Evolutionary conservation across 2,329 filamentous ascomycete species (phyloP).

Genomic region (Pseudonectria foliicola): DNA sequence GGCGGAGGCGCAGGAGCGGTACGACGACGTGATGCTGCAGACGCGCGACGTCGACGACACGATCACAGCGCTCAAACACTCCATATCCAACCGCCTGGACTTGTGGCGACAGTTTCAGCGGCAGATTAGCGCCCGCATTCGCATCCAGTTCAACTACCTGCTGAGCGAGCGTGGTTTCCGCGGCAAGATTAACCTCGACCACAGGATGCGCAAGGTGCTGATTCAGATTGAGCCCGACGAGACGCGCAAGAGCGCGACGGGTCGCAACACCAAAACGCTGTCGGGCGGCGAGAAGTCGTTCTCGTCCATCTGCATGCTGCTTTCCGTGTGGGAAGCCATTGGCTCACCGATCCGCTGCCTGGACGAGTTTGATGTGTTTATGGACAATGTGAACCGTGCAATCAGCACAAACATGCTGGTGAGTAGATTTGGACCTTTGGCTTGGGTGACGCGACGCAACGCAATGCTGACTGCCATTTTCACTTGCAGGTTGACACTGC

Average conservation of each 20-base stretch:
- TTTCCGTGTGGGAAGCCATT: slow-evolving; percentile 97
- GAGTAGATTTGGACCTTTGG: slow-evolving; percentile 34
- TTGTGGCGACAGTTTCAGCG: slow-evolving; percentile 79
- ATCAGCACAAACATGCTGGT: slow-evolving; percentile 92
- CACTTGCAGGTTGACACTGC: slow-evolving; percentile 66
- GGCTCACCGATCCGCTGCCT: slow-evolving; percentile 89
- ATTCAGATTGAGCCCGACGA: slow-evolving; percentile 67
- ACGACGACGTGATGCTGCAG: slow-evolving; percentile 36
- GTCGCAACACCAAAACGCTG: slow-evolving; percentile 81
- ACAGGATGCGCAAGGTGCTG: slow-evolving; percentile 65
- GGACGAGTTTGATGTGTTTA: slow-evolving; percentile 98
- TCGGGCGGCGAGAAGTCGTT: slow-evolving; percentile 98
- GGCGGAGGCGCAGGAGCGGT: slow-evolving; percentile 32
- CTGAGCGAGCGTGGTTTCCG: slow-evolving; percentile 85
- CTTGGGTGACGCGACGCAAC: background rate
- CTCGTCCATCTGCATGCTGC: slow-evolving; percentile 86
- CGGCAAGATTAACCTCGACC: slow-evolving; percentile 72
- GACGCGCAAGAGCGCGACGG: slow-evolving; percentile 61
- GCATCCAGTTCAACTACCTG: slow-evolving; percentile 80
- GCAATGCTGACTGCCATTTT: slow-evolving; percentile 3
- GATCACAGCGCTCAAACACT: slow-evolving; percentile 41
- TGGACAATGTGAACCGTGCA: slow-evolving; percentile 93
- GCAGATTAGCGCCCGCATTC: slow-evolving; percentile 77
- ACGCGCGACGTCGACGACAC: slow-evolving; percentile 35
- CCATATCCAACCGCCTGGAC: slow-evolving; percentile 61